Percentiles rank a stretch among this genome's conserved stretches.
Evolutionary conservation across 2,329 filamentous ascomycete genomes (phyloP).

Genomic region (Fusarium coicis): DNA sequence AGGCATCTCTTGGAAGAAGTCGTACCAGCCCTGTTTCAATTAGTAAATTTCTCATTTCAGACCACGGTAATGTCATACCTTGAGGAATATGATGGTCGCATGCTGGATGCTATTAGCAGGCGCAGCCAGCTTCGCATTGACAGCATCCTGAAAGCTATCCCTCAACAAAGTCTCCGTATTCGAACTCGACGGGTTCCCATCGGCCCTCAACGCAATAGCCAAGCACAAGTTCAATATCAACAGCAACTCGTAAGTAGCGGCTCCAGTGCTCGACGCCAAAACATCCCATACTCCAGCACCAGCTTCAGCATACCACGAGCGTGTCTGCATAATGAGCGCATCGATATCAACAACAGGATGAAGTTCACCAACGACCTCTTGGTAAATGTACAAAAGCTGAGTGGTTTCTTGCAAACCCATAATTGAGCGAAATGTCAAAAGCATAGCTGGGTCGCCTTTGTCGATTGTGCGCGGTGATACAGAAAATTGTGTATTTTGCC

Average conservation of each 20-base stretch:
- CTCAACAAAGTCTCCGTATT: constrained; percentile 13
- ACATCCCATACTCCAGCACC: constrained; percentile 20
- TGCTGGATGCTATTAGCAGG: constrained; percentile 27
- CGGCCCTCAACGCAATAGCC: constrained; percentile 17
- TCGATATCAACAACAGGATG: constrained; percentile 27
- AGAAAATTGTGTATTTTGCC: neutral
- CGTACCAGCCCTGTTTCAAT: constrained; percentile 25
- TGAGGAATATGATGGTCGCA: constrained; percentile 20
- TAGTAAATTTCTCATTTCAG: neutral
- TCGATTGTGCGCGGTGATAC: constrained; percentile 1
- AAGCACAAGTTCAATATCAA: constrained; percentile 23
- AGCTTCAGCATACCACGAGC: constrained; percentile 22
- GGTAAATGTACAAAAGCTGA: constrained; percentile 21
- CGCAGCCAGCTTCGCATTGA: constrained; percentile 28
- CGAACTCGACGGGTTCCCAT: neutral
- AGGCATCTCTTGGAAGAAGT: constrained; percentile 40
- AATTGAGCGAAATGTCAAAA: constrained; percentile 18
- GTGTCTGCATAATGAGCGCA: constrained; percentile 3
- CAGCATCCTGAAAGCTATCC: constrained; percentile 27
- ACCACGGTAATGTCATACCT: neutral
- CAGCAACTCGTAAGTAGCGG: constrained; percentile 5
- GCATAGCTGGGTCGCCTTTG: constrained; percentile 17
- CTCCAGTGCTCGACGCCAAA: constrained; percentile 7
- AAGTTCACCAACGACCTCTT: constrained; percentile 23
- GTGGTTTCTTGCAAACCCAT: constrained; percentile 14